These are phyloP conservation scores for Emergomyces pasteurianus DNA, from an alignment of 2,329 filamentous ascomycete genomes.

Conservation along the genomic window DNA sequence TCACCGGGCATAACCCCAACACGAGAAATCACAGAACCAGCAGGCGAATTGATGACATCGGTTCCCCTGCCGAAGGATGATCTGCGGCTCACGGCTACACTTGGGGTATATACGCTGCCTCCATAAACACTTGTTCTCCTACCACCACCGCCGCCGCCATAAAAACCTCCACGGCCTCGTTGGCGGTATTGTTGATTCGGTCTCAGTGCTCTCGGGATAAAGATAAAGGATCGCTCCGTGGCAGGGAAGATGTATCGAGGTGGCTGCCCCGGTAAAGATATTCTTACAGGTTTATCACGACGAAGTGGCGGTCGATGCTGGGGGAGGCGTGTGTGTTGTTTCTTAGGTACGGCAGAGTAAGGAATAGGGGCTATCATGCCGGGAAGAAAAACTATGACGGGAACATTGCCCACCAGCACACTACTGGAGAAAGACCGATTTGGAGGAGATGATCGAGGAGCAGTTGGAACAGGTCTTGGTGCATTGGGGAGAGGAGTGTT, in stretches of 20 bases:
- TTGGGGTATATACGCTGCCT: conserved; percentile 75
- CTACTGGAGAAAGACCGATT: conserved; percentile 74
- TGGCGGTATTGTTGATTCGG: conserved; percentile 72
- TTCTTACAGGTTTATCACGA: conserved; percentile 89
- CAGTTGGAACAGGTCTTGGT: conserved; percentile 26
- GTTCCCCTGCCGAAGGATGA: conserved; percentile 64
- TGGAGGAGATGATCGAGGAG: conserved; percentile 51
- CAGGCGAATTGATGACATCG: conserved; percentile 68
- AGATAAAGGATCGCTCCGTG: conserved; percentile 86
- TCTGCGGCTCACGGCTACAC: conserved; percentile 74
- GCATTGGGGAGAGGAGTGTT: conserved; percentile 20
- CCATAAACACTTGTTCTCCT: conserved; percentile 71
- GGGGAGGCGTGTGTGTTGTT: conserved; percentile 85
- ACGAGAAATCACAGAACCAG: conserved; percentile 63
- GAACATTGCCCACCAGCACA: conserved; percentile 69
- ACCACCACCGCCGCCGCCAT: conserved; percentile 47
- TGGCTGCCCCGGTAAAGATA: conserved; percentile 69
- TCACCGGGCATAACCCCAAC: conserved; percentile 49
- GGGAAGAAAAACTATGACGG: conserved; percentile 70
- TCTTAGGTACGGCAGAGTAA: conserved; percentile 67
- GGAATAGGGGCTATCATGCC: conserved; percentile 58
- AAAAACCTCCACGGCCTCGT: conserved; percentile 53
- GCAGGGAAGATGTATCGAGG: conserved; percentile 88
- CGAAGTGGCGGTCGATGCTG: conserved; percentile 89
- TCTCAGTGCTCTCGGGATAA: conserved; percentile 85